Conservation (phyloP, 225 moss, liverwort and hornwort genomes). For the Thuidium tamariscinum region DNA sequence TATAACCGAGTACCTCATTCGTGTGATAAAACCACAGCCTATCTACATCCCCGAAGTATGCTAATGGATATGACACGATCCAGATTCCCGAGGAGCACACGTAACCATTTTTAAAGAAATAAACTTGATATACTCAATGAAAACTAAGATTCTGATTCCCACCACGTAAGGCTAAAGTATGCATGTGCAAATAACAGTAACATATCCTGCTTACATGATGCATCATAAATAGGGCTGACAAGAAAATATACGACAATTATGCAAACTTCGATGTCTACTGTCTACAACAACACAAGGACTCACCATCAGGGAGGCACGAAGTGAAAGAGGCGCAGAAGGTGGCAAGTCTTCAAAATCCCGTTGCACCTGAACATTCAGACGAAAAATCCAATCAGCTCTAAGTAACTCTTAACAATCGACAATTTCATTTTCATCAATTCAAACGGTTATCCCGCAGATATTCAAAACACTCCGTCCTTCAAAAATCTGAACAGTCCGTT, state of each 20-base stretch:
- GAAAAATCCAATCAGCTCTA: not conserved
- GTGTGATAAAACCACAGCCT: not conserved
- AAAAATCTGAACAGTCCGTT: not conserved
- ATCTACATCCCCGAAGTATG: not conserved
- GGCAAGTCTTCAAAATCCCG: slow-evolving; percentile 98
- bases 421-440: not conserved
- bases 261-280: not conserved
- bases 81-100: not conserved
- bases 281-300: not conserved
- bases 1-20: not conserved
- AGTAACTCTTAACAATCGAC: not conserved
- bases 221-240: not conserved
- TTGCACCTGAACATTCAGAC: slow-evolving; percentile 49
- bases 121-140: not conserved
- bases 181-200: not conserved
- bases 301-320: slow-evolving; percentile 91
- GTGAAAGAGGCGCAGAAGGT: slow-evolving; percentile 69
- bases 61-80: not conserved
- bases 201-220: not conserved
- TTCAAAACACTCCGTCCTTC: not conserved
- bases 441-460: not conserved
- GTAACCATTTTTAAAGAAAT: not conserved
- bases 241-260: not conserved
- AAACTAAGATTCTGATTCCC: not conserved
- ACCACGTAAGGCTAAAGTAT: not conserved